Evolutionary conservation across 148 eudicot species (phyloP).

Genomic region (Chenopodium quinoa): DNA sequence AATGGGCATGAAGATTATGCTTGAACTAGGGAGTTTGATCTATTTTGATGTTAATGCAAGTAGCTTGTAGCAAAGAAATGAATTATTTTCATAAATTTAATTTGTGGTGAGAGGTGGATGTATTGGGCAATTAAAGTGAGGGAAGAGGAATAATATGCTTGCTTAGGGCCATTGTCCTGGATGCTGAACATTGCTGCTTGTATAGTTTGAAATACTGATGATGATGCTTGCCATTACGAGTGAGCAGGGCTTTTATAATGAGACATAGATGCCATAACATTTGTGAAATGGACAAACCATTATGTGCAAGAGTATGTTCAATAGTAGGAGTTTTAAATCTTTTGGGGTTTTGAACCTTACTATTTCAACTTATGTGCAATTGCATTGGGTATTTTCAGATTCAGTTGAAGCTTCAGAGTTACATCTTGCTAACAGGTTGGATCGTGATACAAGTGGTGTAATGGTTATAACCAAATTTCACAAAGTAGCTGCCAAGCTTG

Average conservation of each 20-base stretch:
- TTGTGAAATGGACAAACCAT: background rate
- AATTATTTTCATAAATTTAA: background rate
- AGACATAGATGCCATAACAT: background rate
- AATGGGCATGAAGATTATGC: background rate
- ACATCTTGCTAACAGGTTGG: constrained; percentile 95
- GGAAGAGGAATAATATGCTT: background rate
- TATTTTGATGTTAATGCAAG: background rate
- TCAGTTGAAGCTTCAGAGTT: constrained; percentile 46
- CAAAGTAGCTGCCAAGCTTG: constrained; percentile 87
- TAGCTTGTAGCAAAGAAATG: background rate
- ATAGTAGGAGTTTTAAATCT: background rate
- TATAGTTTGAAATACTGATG: background rate
- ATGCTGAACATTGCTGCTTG: no score
- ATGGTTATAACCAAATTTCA: constrained; percentile 82
- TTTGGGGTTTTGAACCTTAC: background rate
- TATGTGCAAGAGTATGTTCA: no score
- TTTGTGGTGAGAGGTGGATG: background rate
- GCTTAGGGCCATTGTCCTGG: background rate
- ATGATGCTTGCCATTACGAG: background rate
- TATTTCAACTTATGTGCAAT: background rate
- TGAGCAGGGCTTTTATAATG: background rate
- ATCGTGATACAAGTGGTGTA: constrained; percentile 94
- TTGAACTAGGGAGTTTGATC: background rate
- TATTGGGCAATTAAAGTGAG: background rate
- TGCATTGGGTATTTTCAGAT: constrained; percentile 27